Evolutionary conservation across 2,329 filamentous ascomycete genomes (phyloP), one percentile per base, ranked within the genome.

Genomic region (Coniochaeta hoffmannii): DNA sequence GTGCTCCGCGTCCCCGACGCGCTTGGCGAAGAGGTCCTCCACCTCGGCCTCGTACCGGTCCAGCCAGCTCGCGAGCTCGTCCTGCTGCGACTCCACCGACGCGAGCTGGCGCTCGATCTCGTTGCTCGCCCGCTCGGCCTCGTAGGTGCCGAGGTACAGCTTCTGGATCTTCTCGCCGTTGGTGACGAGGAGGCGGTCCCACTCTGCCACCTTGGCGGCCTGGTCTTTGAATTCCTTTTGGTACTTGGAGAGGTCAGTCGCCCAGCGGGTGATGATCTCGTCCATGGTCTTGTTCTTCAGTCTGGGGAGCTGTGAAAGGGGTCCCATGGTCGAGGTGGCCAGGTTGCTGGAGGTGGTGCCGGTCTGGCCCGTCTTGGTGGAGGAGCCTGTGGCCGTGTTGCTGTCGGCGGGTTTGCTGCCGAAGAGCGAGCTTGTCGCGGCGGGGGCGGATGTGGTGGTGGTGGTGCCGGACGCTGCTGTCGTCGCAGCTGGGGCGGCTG

Each of bases 241-340:
- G 67, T 99, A 97, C 67, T 96, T 95, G 54, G 91, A 88, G 52
- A 99, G 77, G 66, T 97, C 94, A 0, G 91, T 90, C 1, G 94
- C 94, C 94, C 94, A 99, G 31, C 91, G 86, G 4, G 90, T 97
- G 61, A 99, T 91, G 60, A 99, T 97, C 69, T 99, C 94, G 66
- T 99, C 94, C 89, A 99, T 97, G 0, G 93, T 96, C 75, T 96
- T 97, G 72, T 97, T 96, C 77, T 96, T 96, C 35, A 99, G 78
- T 28, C 94, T 87, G 4, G 93, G 94, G 65, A 95, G 85, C 56
- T 91, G 87, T 15, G 94, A 93, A 2, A 86, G 77, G 1, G 92
- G 90, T 0, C 92, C 92, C 32, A 83, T 78, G 3, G 89, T 96
- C 1, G 91, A 95, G 28, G 86, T 83, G 17, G 83, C 85, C 51